Evolutionary conservation across 73 alveolate genomes (phyloP), one percentile per base, ranked within the genome.

Genomic region (Paramecium octaurelia): DNA sequence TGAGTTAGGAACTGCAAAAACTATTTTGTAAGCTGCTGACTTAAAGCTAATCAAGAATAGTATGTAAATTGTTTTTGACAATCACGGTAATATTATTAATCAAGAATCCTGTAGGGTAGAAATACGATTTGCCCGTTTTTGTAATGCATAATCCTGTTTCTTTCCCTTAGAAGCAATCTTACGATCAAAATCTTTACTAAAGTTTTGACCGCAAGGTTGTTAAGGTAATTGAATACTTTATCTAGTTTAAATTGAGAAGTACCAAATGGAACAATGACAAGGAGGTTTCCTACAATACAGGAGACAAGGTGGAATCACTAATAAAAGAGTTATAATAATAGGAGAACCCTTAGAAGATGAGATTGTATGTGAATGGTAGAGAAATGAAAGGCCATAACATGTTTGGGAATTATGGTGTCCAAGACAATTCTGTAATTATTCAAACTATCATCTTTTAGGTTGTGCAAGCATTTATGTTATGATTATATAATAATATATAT

Each of bases 341-440:
- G 29, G 70, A 80, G 16, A 73, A 73, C 20, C 60, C 59, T 8
- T 20, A 23, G 73, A 80, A 80, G 73, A 43, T 46, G 70, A 40
- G 31, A 80, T 48, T 80, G 31, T 80, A 44, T 46, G 31, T 42
- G 9, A 44, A 42, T 80, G 91, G 91, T 20, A 80, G 73, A 43
- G 91, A 80, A 46, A 40, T 80, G 73, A 21, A 46, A 21, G 76
- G 64, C 20, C 91, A 80, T 46, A 34, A 80, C 16, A 31, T 31
- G 91, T 31, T 80, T 80, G 91, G 91, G 24, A 80, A 80, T 80
- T 80, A 80, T 80, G 91, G 91, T 8, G 91, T 80, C 8, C 8
- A 44, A 23, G 76, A 80, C 2, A 48, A 48, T 23, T 35, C 88
- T 75, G 88, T 75, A 42, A 35, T 75, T 75, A 64, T 31, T 64